A percentile compares a stretch with the other conserved stretches of the same genome.
Evolutionary conservation across 2,329 filamentous ascomycete genomes (phyloP).

Genomic region (Fusarium sp.): DNA sequence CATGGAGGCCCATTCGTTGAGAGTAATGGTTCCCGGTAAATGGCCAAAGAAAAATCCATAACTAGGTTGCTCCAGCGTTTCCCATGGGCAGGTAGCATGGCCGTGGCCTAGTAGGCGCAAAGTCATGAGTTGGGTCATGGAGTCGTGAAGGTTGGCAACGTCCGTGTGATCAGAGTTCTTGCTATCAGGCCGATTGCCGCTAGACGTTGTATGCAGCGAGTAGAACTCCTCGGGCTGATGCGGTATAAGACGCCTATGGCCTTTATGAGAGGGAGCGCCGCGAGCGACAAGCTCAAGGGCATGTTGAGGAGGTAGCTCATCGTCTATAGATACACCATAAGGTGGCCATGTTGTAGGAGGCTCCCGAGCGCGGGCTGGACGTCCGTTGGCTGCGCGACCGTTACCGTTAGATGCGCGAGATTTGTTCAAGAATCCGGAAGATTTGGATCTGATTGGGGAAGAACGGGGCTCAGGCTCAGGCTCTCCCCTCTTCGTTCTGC

Average conservation of each 20-base stretch:
- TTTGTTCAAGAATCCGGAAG: slow-evolving; percentile 35
- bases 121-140: slow-evolving; percentile 73
- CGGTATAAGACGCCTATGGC: slow-evolving; percentile 67
- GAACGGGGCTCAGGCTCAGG: slow-evolving; percentile 43
- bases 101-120: slow-evolving; percentile 63
- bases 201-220: slow-evolving; percentile 66
- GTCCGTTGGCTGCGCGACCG: slow-evolving; percentile 32
- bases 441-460: slow-evolving; percentile 36
- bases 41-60: slow-evolving; percentile 77
- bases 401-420: slow-evolving; percentile 41
- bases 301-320: slow-evolving; percentile 67
- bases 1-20: slow-evolving; percentile 78
- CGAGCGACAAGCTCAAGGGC: slow-evolving; percentile 72
- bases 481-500: slow-evolving; percentile 59
- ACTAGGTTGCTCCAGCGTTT: slow-evolving; percentile 82
- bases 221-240: slow-evolving; percentile 71
- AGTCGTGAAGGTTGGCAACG: slow-evolving; percentile 65
- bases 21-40: slow-evolving; percentile 78
- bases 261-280: slow-evolving; percentile 71
- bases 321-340: slow-evolving; percentile 62
- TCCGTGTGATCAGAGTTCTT: slow-evolving; percentile 61
- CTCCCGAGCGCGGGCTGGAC: slow-evolving; percentile 34
- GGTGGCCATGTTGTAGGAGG: slow-evolving; percentile 72
- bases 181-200: slow-evolving; percentile 61
- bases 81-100: slow-evolving; percentile 71